phyloP scores from a whole-genome alignment of 768 basidiomycete genomes.

The Lactarius psammicola region DNA sequence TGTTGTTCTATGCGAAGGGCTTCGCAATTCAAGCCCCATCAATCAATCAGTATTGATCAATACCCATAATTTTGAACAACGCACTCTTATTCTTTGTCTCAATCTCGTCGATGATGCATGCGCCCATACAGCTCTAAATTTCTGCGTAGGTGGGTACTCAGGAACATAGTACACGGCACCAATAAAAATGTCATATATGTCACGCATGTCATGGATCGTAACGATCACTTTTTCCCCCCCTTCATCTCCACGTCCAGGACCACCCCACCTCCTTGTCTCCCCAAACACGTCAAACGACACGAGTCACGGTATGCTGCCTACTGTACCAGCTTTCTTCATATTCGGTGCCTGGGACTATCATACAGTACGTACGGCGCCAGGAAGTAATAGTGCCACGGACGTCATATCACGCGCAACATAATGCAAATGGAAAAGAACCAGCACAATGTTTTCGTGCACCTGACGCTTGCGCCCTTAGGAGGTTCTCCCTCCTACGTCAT shows the following conservation, averaged over 20 bases:
- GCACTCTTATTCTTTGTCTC: background rate
- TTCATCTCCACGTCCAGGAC: background rate
- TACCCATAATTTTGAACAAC: conserved; percentile 32
- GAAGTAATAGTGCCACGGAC: background rate
- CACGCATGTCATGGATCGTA: background rate
- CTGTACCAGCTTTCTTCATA: background rate
- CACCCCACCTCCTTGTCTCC: too few species aligned
- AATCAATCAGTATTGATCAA: conserved; percentile 28
- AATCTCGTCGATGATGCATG: background rate
- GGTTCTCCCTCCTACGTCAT: background rate
- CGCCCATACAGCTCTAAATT: background rate
- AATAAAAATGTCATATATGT: background rate
- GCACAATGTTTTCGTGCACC: background rate
- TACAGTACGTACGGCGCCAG: background rate
- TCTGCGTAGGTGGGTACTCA: background rate
- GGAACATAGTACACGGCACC: background rate
- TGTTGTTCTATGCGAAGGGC: conserved; percentile 45
- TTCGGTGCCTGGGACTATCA: background rate
- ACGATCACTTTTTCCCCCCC: background rate
- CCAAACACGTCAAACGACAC: background rate
- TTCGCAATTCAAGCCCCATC: conserved; percentile 48
- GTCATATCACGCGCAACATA: background rate
- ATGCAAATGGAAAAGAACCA: background rate
- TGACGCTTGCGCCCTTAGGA: background rate
- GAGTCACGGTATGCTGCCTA: background rate